Evolutionary conservation across 371 early-diverging fungal genomes (phyloP), one percentile per base, ranked within the genome.

Genomic region (Mortierella polycephala): DNA sequence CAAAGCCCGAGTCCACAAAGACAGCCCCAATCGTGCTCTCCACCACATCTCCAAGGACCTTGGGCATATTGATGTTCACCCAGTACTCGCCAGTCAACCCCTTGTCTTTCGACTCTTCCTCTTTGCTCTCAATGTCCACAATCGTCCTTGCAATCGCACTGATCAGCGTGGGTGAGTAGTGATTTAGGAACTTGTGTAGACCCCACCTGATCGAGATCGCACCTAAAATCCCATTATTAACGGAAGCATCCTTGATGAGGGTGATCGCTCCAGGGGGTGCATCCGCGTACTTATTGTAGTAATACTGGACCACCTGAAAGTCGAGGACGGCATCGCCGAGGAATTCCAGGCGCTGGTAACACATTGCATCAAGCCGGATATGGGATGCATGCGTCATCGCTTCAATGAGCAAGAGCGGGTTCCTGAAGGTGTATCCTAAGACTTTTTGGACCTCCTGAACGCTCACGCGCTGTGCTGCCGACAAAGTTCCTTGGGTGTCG

Each of bases 301-400:
- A 87, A 56, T 94, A 87, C 18, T 87, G 83, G 10, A 94, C 91
- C 0, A 94, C 88, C 62, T 94, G 83, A 72, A 91, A 95, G 67
- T 95, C 96, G 18, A 98, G 75, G 10, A 97, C 89, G 0, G 97
- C 93, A 77, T 98, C 98, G n/a, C 98, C 98, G 57, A 98, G 74
- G 73, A 94, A 98, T 83, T 98, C 98, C 3, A 98, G 85, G 5
- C 98, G 92, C 82, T 98, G 94, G 71, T 96, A 98, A 68, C 94
- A 95, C 11, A 85, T 77, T 0, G 87, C 85, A 14, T 81, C 81
- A 0, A 85, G 81, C 49, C 87, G 85, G 20, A 88, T 85, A 8
- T 88, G 84, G 62, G 93, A 91, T 21, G 94, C 89, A 74, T 97
- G 98, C 0, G 97, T 96, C 58, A 96, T 75, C 0, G 98, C 98